phyloP scores from a whole-genome alignment of 768 basidiomycete genomes.

The Mycena olivaceomarginata region DNA sequence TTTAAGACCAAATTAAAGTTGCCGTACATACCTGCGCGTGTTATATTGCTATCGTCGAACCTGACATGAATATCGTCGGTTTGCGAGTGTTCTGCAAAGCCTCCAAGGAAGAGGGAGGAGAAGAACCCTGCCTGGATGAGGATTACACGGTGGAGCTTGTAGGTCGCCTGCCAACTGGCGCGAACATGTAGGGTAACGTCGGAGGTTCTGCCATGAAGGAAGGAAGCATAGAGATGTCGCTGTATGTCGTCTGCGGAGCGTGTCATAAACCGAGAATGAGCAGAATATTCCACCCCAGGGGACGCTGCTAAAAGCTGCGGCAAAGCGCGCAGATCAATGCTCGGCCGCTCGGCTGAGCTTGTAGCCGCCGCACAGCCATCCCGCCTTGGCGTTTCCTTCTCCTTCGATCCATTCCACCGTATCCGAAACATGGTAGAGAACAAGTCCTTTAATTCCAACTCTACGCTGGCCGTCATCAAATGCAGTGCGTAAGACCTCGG shows the following conservation, averaged over 20 bases:
- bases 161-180: conserved; percentile 82
- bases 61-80: conserved; percentile 79
- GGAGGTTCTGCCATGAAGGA: conserved; percentile 69
- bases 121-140: conserved; percentile 96
- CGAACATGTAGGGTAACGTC: conserved; percentile 86
- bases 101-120: conserved; percentile 88
- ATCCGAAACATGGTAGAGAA: not conserved
- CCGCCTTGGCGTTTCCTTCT: not conserved
- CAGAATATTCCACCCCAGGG: not conserved
- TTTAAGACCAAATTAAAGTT: conserved; percentile 29
- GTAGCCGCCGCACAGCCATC: not conserved
- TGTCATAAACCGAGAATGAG: conserved; percentile 18
- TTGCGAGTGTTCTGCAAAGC: conserved; percentile 78
- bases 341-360: not conserved
- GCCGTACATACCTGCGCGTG: conserved; percentile 80
- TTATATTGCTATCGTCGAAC: conserved; percentile 93
- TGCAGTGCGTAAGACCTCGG: not conserved
- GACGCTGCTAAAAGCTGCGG: not conserved
- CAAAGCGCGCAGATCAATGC: not conserved
- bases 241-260: conserved; percentile 32
- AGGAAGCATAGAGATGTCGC: conserved; percentile 49
- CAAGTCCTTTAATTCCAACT: not conserved
- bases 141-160: conserved; percentile 89
- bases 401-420: not conserved
- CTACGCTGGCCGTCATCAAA: not conserved